Percentiles rank a stretch among this genome's conserved stretches.
phyloP scores from a whole-genome alignment of 768 basidiomycete genomes.

The Suillus cothurnatus region DNA sequence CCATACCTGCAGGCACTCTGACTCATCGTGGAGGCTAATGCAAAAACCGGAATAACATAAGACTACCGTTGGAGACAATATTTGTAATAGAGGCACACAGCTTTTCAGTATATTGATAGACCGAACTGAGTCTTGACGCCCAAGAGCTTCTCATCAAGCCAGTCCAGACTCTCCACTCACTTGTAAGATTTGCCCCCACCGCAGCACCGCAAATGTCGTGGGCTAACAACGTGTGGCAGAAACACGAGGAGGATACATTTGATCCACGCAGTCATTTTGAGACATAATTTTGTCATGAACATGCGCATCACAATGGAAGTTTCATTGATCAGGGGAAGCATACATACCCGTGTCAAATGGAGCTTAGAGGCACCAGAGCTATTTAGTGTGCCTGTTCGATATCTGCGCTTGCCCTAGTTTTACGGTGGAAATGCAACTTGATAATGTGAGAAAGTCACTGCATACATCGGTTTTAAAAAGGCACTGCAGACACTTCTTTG shows the following conservation, averaged over 20 bases:
- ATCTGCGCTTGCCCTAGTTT: background rate
- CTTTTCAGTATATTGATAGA: background rate
- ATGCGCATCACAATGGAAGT: conserved; percentile 42
- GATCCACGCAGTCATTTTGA: conserved; percentile 3
- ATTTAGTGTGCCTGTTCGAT: conserved; percentile 1
- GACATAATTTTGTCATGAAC: conserved; percentile 18
- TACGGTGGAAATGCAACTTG: background rate
- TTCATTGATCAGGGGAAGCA: conserved; percentile 28
- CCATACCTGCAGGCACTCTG: background rate
- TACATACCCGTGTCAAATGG: conserved; percentile 9
- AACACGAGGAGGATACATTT: conserved; percentile 7
- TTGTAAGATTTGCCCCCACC: background rate
- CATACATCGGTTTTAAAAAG: background rate
- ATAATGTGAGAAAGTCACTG: background rate
- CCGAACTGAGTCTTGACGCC: background rate
- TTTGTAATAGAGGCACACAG: conserved; percentile 1
- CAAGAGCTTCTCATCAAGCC: background rate
- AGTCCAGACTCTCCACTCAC: conserved; percentile 1
- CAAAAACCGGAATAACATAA: background rate
- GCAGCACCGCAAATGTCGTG: background rate
- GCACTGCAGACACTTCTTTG: conserved; percentile 4
- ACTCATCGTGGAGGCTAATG: background rate
- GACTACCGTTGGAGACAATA: background rate
- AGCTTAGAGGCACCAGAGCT: conserved; percentile 9
- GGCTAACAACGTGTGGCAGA: background rate